phyloP scores from a whole-genome alignment of 164 flowering plant genomes.

The Berberis thunbergii region DNA sequence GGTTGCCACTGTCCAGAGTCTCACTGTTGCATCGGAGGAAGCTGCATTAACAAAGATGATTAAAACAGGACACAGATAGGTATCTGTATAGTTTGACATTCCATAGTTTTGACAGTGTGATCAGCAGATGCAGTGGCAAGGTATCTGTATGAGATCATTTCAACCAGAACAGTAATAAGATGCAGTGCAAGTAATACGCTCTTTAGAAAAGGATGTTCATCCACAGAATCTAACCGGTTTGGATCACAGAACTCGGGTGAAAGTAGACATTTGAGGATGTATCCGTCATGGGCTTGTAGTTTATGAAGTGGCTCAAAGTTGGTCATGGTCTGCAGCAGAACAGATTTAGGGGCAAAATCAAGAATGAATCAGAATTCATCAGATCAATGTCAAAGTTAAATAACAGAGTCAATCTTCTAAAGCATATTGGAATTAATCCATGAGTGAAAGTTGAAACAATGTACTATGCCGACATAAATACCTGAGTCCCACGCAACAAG shows the following conservation, averaged over 20 bases:
- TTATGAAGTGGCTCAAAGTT: slow-evolving; percentile 96
- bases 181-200: background rate
- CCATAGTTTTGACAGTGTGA: slow-evolving; percentile 93
- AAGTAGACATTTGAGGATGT: slow-evolving; percentile 82
- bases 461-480: slow-evolving; percentile 4
- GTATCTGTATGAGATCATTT: slow-evolving; percentile 43
- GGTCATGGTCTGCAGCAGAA: slow-evolving; percentile 74
- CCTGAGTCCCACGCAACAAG: slow-evolving; percentile 78
- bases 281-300: slow-evolving; percentile 82
- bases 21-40: slow-evolving; percentile 83
- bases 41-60: slow-evolving; percentile 41
- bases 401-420: background rate
- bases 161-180: too few relatives aligned
- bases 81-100: slow-evolving; percentile 80
- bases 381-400: slow-evolving; percentile 5
- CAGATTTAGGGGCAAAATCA: background rate
- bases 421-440: background rate
- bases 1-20: slow-evolving; percentile 66
- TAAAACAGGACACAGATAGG: too few relatives aligned
- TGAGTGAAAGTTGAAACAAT: background rate
- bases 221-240: slow-evolving; percentile 48
- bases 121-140: slow-evolving; percentile 96
- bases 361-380: background rate
- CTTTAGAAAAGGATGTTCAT: background rate
- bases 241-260: slow-evolving; percentile 91